Evolutionary conservation across 2,329 filamentous ascomycete genomes (phyloP), one percentile per base, ranked within the genome.

Genomic region (Aureobasidium uvarum): DNA sequence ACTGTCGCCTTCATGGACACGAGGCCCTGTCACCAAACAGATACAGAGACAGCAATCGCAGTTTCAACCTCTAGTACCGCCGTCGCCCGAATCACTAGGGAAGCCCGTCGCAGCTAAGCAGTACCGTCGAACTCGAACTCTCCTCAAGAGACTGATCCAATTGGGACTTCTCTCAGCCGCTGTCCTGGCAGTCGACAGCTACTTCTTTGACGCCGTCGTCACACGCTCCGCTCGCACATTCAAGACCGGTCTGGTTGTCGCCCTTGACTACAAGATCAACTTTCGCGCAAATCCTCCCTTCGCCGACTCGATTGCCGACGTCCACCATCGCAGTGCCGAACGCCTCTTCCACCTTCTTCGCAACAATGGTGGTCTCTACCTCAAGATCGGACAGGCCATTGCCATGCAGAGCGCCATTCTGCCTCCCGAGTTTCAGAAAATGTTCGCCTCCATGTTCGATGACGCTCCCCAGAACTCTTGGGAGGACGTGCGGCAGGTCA

Each of bases 311-410:
- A 86, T 96, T 46, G 83, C 85, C 48, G 90, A 92, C 66, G 79
- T 98, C 59, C 95, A 99, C 77, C 81, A 84, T 43, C 88, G 95
- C 67, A 96, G 90, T 74, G 95, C 95, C 0, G 86, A 92, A 78
- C 84, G 91, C 31, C 80, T 98, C 43, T 96, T 91, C 67, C 83
- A 94, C 36, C 80, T 99, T 68, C 82, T 98, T 70, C 85, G 91
- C 31, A 81, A 85, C 64, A 99, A 99, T 82, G 94, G 95, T 67
- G 95, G 95, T 0, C 79, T 99, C 20, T 99, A 98, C 74, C 83
- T 98, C 74, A 99, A 99, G 83, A 97, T 99, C 66, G 95, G 95
- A 0, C 95, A 99, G 81, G 95, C 95, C 5, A 94, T 99, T 70
- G 95, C 94, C 16, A 98, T 98, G 95, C 95, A 99, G 81, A 94